A percentile compares a stretch with the other conserved stretches of the same genome.
phyloP scores from a whole-genome alignment of 192 early-diverging fungal species.

The Ambispora gerdemannii region DNA sequence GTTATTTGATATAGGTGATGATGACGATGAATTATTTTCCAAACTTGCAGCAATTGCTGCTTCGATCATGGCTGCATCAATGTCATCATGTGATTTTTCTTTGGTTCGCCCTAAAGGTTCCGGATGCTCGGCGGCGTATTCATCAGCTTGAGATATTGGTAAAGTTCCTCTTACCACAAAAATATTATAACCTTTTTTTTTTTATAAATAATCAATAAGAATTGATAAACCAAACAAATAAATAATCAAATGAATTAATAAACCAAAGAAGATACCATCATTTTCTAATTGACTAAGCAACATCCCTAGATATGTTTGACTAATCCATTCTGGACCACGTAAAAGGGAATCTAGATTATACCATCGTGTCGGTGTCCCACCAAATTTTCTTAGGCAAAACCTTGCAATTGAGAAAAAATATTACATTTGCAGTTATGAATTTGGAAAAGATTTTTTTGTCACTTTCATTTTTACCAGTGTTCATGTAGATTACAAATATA shows the following conservation, averaged over 20 bases:
- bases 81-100: not conserved
- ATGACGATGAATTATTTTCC: not conserved
- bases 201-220: not conserved
- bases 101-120: not conserved
- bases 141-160: conserved; percentile 22
- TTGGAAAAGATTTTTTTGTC: conserved; percentile 28
- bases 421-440: not conserved
- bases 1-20: not conserved
- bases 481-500: conserved; percentile 72
- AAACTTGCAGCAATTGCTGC: conserved; percentile 26
- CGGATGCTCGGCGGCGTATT: not conserved
- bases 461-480: conserved; percentile 44
- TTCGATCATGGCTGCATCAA: not conserved
- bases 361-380: conserved; percentile 59
- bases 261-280: conserved; percentile 31
- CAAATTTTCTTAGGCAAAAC: conserved; percentile 71
- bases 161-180: conserved; percentile 38
- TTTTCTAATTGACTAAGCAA: conserved; percentile 47
- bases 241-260: not conserved
- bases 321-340: conserved; percentile 52
- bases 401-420: conserved; percentile 31
- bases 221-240: not conserved
- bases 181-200: conserved; percentile 44
- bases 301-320: conserved; percentile 65
- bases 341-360: conserved; percentile 71